These are phyloP conservation scores for Thelonectria olida DNA, from an alignment of 2,329 filamentous ascomycete species.

Conservation along the genomic window DNA sequence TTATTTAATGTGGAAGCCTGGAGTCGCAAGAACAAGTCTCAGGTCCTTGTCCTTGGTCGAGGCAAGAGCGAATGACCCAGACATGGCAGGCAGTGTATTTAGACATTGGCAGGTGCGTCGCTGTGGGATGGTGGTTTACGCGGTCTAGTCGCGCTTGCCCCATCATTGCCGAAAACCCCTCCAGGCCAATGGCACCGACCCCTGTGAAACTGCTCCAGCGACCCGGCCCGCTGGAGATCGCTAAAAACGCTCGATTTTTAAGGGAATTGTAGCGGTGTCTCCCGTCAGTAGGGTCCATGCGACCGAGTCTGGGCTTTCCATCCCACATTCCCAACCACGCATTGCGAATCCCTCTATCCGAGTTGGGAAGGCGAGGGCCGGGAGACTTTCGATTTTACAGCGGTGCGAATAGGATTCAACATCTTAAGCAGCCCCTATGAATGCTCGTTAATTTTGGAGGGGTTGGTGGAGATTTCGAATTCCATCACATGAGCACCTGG, in stretches of 20 bases:
- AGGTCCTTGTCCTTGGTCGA: background rate
- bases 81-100: constrained; percentile 4
- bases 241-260: background rate
- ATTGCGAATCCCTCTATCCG: background rate
- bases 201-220: background rate
- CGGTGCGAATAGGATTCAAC: too few relatives aligned
- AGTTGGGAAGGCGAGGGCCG: too few relatives aligned
- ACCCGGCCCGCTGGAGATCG: constrained; percentile 12
- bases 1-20: constrained; percentile 13
- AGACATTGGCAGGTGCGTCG: constrained; percentile 4
- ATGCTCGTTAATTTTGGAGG: too few relatives aligned
- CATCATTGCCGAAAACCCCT: background rate
- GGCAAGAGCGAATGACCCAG: constrained; percentile 1
- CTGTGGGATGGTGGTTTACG: constrained; percentile 37
- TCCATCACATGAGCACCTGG: background rate
- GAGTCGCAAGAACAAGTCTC: constrained; percentile 2
- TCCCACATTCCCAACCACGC: background rate
- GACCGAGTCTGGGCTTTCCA: background rate
- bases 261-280: background rate
- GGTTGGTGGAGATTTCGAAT: background rate
- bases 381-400: too few relatives aligned
- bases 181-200: constrained; percentile 5
- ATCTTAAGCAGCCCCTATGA: too few relatives aligned
- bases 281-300: too few relatives aligned
- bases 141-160: constrained; percentile 43